phyloP scores from a whole-genome alignment of 768 basidiomycete species.

The Tephrocybe sp. region DNA sequence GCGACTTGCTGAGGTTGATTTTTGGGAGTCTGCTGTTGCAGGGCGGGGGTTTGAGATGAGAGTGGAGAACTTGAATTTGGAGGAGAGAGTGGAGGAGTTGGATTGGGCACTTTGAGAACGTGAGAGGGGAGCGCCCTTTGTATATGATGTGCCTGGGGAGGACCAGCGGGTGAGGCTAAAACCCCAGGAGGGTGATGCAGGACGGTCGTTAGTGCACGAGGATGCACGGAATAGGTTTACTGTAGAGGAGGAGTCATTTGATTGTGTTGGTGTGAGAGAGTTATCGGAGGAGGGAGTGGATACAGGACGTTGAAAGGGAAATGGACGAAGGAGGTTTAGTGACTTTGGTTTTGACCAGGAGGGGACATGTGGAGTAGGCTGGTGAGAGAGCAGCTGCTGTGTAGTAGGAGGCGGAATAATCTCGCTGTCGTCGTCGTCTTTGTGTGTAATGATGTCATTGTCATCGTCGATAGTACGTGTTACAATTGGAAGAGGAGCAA shows the following conservation, averaged over 20 bases:
- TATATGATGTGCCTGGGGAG: constrained; percentile 16
- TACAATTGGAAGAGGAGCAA: constrained; percentile 77
- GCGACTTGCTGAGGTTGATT: neutral
- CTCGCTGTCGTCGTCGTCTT: constrained; percentile 39
- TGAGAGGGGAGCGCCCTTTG: constrained; percentile 27
- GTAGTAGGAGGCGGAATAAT: constrained; percentile 26
- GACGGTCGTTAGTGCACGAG: constrained; percentile 26
- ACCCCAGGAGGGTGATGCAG: constrained; percentile 14
- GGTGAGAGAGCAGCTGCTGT: constrained; percentile 22
- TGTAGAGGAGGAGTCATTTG: constrained; percentile 24
- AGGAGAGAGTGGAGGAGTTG: constrained; percentile 22
- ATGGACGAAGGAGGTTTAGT: constrained; percentile 16
- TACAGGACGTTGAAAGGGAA: constrained; percentile 20
- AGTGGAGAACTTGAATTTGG: constrained; percentile 14
- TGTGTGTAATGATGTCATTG: constrained; percentile 38
- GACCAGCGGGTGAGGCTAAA: constrained; percentile 26
- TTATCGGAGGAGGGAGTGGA: constrained; percentile 21
- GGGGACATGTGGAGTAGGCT: constrained; percentile 16
- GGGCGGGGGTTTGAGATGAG: constrained; percentile 4
- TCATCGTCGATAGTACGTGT: constrained; percentile 49
- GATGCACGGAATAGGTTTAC: constrained; percentile 33
- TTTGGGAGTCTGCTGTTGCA: neutral
- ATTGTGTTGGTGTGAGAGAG: constrained; percentile 37
- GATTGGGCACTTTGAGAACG: constrained; percentile 32
- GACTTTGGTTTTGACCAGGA: constrained; percentile 26